Evolutionary conservation across 139 green algal genomes (phyloP), one percentile per base, ranked within the genome.

Genomic region (Micractinium sp.): DNA sequence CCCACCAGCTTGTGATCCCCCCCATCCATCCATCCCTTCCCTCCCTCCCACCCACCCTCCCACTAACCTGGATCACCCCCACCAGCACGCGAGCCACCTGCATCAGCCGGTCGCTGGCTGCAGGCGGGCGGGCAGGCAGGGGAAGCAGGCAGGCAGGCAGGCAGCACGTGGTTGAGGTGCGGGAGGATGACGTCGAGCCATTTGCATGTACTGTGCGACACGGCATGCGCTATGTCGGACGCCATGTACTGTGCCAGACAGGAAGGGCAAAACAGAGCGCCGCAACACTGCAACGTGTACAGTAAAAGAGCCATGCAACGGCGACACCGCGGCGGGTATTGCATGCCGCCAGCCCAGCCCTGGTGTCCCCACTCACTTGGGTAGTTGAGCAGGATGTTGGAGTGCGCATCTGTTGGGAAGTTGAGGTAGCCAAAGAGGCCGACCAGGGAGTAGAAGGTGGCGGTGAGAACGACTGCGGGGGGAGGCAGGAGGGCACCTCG

Each of bases 331-430:
- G n/a, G n/a, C n/a, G n/a, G n/a, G n/a, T n/a, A n/a, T n/a, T n/a
- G n/a, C n/a, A n/a, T n/a, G n/a, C n/a, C n/a, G n/a, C 9, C 47
- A 56, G 47, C 23, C n/a, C 22, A 15, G 13, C 2, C 25, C 25
- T 41, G 25, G 22, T n/a, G n/a, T n/a, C n/a, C n/a, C n/a, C n/a
- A 9, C 61, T 25, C 38, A 80, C 83, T 74, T 22, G 83, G 36
- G 38, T 87, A 87, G 47, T 89, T 92, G 85, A 96, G 94, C 56
- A 97, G 92, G n/a, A 96, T 88, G 88, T 97, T 97, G 84, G 76
- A 87, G 77, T 41, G 66, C 0, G 96, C 92, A 7, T 66, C 85
- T 29, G 31, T 76, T 9, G 94, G 95, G 87, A 93, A 97, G n/a
- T 92, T 93, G 35, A 95, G 67, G 85, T 97, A 96, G 23, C 92